Conservation (phyloP, 129 eudicot genomes). For the Calendula officinalis region DNA sequence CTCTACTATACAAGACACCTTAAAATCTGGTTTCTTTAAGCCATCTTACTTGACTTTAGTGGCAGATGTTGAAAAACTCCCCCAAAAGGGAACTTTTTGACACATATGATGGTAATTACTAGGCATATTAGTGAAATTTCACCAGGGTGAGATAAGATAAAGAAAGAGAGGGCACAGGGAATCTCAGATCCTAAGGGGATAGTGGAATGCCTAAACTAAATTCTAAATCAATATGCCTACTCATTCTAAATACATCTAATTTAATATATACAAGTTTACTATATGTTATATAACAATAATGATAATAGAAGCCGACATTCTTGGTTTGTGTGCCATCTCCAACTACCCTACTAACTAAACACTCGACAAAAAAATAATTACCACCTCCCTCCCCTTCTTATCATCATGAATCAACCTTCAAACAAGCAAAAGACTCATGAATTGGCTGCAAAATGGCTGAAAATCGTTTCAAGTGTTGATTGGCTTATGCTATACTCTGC, state of each 20-base stretch:
- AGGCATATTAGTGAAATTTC: background rate
- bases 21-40: background rate
- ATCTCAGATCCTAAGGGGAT: too few relatives aligned
- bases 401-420: background rate
- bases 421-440: slow-evolving; percentile 33
- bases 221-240: too few relatives aligned
- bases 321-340: slow-evolving; percentile 15
- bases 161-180: background rate
- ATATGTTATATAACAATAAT: background rate
- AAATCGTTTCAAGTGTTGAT: slow-evolving; percentile 90
- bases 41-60: background rate
- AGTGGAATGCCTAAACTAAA: too few relatives aligned
- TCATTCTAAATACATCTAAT: background rate
- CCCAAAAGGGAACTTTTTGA: background rate
- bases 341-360: slow-evolving; percentile 15
- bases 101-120: background rate
- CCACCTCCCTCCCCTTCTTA: too few relatives aligned
- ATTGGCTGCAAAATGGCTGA: slow-evolving; percentile 88
- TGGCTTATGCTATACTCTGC: slow-evolving; percentile 97
- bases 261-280: background rate
- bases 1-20: background rate
- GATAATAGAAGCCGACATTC: background rate
- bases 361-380: slow-evolving; percentile 7
- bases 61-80: background rate
- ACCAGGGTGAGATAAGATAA: background rate